phyloP scores from a whole-genome alignment of 2,329 filamentous ascomycete species.

The Cephalotrichum gorgonifer region DNA sequence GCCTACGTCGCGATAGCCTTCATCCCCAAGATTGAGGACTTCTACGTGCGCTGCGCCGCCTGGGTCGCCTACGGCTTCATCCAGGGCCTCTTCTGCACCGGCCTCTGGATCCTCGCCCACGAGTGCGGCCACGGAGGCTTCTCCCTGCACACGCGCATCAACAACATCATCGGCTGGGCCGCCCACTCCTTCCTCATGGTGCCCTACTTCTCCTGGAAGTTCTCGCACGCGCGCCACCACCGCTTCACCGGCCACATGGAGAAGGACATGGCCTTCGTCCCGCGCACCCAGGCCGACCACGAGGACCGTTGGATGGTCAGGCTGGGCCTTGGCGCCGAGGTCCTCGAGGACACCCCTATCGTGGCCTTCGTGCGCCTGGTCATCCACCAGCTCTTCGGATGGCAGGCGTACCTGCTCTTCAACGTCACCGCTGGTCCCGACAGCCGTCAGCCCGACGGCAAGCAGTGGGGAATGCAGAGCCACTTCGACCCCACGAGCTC shows the following conservation, averaged over 20 bases:
- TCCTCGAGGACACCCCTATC: conserved; percentile 54
- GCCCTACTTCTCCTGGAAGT: conserved; percentile 66
- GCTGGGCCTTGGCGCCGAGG: conserved; percentile 33
- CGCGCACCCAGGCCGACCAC: conserved; percentile 30
- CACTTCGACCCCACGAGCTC: conserved; percentile 53
- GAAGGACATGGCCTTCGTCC: conserved; percentile 57
- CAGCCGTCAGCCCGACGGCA: conserved; percentile 32
- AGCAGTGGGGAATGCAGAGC: conserved; percentile 32
- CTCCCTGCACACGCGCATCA: conserved; percentile 43
- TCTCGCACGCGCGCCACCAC: conserved; percentile 60
- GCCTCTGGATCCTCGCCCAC: conserved; percentile 92
- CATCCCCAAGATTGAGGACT: conserved; percentile 38
- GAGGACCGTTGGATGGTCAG: conserved; percentile 17
- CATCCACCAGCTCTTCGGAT: conserved; percentile 53
- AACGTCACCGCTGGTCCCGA: conserved; percentile 41
- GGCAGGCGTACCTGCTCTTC: conserved; percentile 53
- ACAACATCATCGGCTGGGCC: conserved; percentile 52
- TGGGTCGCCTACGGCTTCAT: conserved; percentile 52
- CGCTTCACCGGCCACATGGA: conserved; percentile 57
- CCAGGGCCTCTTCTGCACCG: conserved; percentile 81
- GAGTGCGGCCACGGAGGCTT: conserved; percentile 85
- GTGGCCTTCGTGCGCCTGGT: conserved; percentile 43
- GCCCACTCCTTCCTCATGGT: conserved; percentile 57
- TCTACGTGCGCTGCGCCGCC: conserved; percentile 29
- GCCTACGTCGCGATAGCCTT: conserved; percentile 40